Conservation (phyloP, 1,284 basidiomycete genomes). For the Ceratorhiza oryzae-sativae region DNA sequence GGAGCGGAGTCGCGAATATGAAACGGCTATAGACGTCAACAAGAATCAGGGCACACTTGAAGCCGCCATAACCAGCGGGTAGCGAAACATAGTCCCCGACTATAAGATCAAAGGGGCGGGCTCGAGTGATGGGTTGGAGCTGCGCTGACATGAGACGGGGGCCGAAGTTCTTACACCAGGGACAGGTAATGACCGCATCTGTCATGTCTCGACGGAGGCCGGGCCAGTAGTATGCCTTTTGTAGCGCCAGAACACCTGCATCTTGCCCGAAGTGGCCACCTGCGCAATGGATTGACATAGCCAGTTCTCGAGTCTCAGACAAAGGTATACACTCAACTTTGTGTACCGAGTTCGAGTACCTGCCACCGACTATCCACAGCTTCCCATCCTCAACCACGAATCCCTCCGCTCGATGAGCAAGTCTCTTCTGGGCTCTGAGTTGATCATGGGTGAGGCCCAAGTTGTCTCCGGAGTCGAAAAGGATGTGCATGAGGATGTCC, state of each 20-base stretch:
- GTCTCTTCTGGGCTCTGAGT: not conserved
- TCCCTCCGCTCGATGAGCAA: constrained; percentile 2
- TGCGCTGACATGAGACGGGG: constrained; percentile 12
- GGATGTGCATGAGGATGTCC: constrained; percentile 18
- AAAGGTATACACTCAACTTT: constrained; percentile 45
- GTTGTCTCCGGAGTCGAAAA: not conserved
- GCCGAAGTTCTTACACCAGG: constrained; percentile 37
- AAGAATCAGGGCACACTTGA: constrained; percentile 45
- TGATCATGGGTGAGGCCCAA: not conserved
- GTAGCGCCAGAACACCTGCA: not conserved
- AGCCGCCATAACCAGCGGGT: constrained; percentile 9
- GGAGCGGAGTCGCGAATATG: constrained; percentile 44
- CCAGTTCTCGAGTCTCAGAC: constrained; percentile 42
- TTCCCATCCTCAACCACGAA: constrained; percentile 36
- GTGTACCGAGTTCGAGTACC: constrained; percentile 1
- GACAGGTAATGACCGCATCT: constrained; percentile 36
- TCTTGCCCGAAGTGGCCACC: constrained; percentile 36
- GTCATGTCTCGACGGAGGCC: constrained; percentile 27
- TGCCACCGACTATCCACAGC: constrained; percentile 19
- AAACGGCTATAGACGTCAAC: constrained; percentile 49
- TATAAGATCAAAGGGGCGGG: constrained; percentile 25
- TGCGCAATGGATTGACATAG: not conserved
- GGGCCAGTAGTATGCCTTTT: constrained; percentile 26
- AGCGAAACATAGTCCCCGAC: constrained; percentile 36
- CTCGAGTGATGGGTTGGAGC: constrained; percentile 26